Conservation (phyloP, 805 yeast species). For the Pichia thaimueangensis region DNA sequence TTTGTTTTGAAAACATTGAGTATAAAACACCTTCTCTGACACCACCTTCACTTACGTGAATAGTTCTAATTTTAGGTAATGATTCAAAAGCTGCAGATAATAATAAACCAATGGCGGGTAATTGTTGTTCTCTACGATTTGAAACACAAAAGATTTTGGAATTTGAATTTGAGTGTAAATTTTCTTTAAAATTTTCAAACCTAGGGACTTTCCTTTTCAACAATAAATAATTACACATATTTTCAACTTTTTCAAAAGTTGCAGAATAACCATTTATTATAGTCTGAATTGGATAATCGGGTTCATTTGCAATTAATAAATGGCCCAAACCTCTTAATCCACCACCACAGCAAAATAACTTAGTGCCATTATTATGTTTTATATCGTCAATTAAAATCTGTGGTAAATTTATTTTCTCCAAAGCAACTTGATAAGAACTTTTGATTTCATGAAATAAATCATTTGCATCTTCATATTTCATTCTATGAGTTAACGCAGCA, state of each 20-base stretch:
- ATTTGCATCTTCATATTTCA: slow-evolving; percentile 44
- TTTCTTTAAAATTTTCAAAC: slow-evolving; percentile 28
- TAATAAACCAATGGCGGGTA: slow-evolving; percentile 63
- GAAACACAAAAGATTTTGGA: slow-evolving; percentile 51
- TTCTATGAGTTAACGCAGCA: slow-evolving; percentile 53
- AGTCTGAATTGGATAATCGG: slow-evolving; percentile 61
- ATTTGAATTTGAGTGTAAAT: neutral
- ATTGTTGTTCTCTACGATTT: slow-evolving; percentile 56
- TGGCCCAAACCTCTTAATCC: slow-evolving; percentile 69
- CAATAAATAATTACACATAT: slow-evolving; percentile 45
- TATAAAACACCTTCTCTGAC: slow-evolving; percentile 71
- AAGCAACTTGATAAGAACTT: slow-evolving; percentile 43
- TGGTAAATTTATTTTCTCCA: slow-evolving; percentile 48
- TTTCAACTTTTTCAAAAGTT: slow-evolving; percentile 44
- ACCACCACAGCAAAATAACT: slow-evolving; percentile 66
- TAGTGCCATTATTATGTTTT: slow-evolving; percentile 50
- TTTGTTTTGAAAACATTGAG: slow-evolving; percentile 49
- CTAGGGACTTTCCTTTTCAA: slow-evolving; percentile 44
- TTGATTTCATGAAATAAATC: slow-evolving; percentile 48
- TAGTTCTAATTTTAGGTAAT: slow-evolving; percentile 51
- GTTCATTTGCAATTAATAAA: slow-evolving; percentile 41
- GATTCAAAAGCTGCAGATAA: slow-evolving; percentile 58
- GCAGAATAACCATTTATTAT: slow-evolving; percentile 66
- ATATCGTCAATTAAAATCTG: slow-evolving; percentile 44
- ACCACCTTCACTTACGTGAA: slow-evolving; percentile 72